Conservation (phyloP, 2,329 filamentous ascomycete species). For the Ascochyta fabae region DNA sequence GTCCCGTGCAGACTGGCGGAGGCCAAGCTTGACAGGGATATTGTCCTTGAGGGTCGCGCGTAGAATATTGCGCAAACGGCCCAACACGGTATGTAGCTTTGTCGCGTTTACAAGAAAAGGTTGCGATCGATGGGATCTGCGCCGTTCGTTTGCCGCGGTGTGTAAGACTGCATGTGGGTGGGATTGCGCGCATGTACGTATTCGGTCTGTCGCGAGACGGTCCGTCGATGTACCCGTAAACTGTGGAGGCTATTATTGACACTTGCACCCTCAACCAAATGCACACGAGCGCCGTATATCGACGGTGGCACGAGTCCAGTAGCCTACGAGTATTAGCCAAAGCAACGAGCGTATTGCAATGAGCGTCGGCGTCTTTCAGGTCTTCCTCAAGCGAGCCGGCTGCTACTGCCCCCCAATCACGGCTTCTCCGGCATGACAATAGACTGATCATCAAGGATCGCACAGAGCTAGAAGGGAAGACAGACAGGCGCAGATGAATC, state of each 20-base stretch:
- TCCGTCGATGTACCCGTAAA: background rate
- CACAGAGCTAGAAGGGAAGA: background rate
- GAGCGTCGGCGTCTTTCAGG: background rate
- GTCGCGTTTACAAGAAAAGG: background rate
- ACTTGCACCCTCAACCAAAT: background rate
- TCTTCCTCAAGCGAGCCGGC: background rate
- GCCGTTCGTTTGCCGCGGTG: constrained; percentile 5
- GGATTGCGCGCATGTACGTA: constrained; percentile 1
- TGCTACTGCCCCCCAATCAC: background rate
- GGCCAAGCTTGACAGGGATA: constrained; percentile 6
- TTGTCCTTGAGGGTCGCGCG: background rate
- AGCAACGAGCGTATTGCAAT: background rate
- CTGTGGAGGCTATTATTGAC: background rate
- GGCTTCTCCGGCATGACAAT: background rate
- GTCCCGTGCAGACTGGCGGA: background rate
- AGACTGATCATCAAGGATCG: background rate
- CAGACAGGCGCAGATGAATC: background rate
- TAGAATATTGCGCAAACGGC: background rate
- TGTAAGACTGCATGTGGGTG: background rate
- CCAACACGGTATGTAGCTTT: background rate
- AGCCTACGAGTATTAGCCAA: background rate
- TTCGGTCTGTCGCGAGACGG: constrained; percentile 4
- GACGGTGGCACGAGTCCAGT: background rate
- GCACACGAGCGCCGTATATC: background rate
- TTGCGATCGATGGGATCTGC: background rate